Percentiles rank a stretch among this genome's conserved stretches.
phyloP scores from a whole-genome alignment of 2,329 filamentous ascomycete species.

The Epichloe bromicola region DNA sequence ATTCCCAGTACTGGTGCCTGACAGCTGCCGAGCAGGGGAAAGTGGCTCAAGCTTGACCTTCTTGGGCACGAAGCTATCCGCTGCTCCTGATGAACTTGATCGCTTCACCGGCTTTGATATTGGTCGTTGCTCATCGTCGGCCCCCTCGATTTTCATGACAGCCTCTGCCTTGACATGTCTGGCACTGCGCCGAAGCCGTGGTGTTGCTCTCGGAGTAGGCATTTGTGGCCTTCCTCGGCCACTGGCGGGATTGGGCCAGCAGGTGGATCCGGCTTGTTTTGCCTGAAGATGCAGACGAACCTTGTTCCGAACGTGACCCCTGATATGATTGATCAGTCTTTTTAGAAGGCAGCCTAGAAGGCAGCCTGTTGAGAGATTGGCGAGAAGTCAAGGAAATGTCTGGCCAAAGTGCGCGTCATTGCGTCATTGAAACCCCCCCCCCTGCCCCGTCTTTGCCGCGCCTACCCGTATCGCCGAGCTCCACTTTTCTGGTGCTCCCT shows the following conservation, averaged over 20 bases:
- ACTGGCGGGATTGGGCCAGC: not conserved
- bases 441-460: too few species aligned
- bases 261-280: too few species aligned
- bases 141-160: not conserved
- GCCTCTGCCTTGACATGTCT: not conserved
- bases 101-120: not conserved
- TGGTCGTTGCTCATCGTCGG: not conserved
- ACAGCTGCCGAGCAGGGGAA: not conserved
- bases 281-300: too few species aligned
- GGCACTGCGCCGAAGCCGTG: slow-evolving; percentile 3
- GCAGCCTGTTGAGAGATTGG: too few species aligned
- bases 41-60: slow-evolving; percentile 4
- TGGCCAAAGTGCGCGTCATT: too few species aligned
- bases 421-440: too few species aligned
- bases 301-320: too few species aligned
- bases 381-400: too few species aligned
- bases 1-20: not conserved
- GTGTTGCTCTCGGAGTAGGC: not conserved
- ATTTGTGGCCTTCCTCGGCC: not conserved
- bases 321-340: too few species aligned
- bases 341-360: too few species aligned
- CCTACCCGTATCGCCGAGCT: too few species aligned
- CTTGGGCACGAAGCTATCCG: not conserved
- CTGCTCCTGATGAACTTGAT: slow-evolving; percentile 17
- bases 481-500: too few species aligned